A percentile compares a stretch with the other conserved stretches of the same genome.
These are phyloP conservation scores for Xylariaceae sp. DNA, from an alignment of 2,329 filamentous ascomycete species.

Conservation along the genomic window DNA sequence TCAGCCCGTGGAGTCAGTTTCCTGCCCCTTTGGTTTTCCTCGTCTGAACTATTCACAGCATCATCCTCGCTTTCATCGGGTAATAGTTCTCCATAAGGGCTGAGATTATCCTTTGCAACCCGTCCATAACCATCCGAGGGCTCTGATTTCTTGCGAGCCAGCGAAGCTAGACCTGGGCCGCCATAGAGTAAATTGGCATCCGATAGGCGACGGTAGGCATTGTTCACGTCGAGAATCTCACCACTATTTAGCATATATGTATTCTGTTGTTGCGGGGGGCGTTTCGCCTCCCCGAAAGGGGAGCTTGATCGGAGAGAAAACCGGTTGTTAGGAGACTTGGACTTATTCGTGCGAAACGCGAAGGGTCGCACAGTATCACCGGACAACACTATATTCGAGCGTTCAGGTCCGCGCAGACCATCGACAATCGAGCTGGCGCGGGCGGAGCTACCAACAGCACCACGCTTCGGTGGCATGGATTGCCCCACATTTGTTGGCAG, in stretches of 20 bases:
- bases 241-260: conserved; percentile 55
- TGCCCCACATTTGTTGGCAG: conserved; percentile 47
- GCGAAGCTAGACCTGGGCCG: conserved; percentile 55
- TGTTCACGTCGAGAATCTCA: conserved; percentile 59
- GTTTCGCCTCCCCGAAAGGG: conserved; percentile 34
- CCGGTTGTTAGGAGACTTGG: conserved; percentile 49
- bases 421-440: conserved; percentile 45
- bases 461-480: conserved; percentile 39
- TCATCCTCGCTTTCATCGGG: conserved; percentile 63
- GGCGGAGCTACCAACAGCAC: conserved; percentile 22
- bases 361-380: conserved; percentile 40
- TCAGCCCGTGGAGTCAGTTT: conserved; percentile 48
- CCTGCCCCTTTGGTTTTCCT: conserved; percentile 59
- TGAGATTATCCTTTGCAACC: conserved; percentile 61
- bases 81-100: conserved; percentile 60
- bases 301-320: conserved; percentile 48
- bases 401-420: conserved; percentile 47
- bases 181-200: conserved; percentile 63
- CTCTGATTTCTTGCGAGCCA: conserved; percentile 51
- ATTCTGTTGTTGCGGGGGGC: conserved; percentile 30
- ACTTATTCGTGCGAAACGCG: conserved; percentile 39
- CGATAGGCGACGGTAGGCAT: conserved; percentile 64
- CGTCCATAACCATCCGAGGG: conserved; percentile 45
- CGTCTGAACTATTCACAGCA: conserved; percentile 50
- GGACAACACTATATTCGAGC: conserved; percentile 45